These are phyloP conservation scores for Neophaeococcomyces aloes DNA, from an alignment of 2,329 filamentous ascomycete species.

Conservation along the genomic window DNA sequence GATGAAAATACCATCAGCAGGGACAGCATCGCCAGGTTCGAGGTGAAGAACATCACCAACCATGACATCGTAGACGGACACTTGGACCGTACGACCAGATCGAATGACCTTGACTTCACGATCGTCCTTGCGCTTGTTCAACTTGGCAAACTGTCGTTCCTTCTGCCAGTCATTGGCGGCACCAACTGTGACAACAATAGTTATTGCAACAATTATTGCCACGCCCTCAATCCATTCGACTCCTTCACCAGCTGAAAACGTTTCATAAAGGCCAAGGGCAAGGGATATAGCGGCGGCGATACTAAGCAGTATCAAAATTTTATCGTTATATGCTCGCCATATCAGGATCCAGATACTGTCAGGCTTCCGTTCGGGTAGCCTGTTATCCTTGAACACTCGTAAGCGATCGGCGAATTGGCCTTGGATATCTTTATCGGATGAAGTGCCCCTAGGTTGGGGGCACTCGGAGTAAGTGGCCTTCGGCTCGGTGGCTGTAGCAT, in stretches of 20 bases:
- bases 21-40: constrained; percentile 59
- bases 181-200: constrained; percentile 54
- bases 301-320: constrained; percentile 59
- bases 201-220: constrained; percentile 54
- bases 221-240: constrained; percentile 60
- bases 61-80: constrained; percentile 56
- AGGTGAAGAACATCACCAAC: constrained; percentile 61
- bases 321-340: constrained; percentile 65
- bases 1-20: constrained; percentile 61
- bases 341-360: constrained; percentile 50
- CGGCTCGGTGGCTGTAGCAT: constrained; percentile 41
- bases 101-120: constrained; percentile 56
- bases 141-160: constrained; percentile 53
- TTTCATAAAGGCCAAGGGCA: constrained; percentile 59
- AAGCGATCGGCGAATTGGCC: constrained; percentile 45
- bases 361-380: constrained; percentile 52
- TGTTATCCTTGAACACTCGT: constrained; percentile 51
- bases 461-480: constrained; percentile 13
- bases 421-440: constrained; percentile 15
- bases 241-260: constrained; percentile 39
- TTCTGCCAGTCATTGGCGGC: constrained; percentile 59
- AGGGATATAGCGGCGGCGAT: constrained; percentile 59
- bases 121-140: constrained; percentile 54
- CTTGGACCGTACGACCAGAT: constrained; percentile 52
- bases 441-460: constrained; percentile 2